A percentile compares a stretch with the other conserved stretches of the same genome.
Evolutionary conservation across 2,329 filamentous ascomycete genomes (phyloP).

Genomic region (Fusarium neocosmosporiellum): DNA sequence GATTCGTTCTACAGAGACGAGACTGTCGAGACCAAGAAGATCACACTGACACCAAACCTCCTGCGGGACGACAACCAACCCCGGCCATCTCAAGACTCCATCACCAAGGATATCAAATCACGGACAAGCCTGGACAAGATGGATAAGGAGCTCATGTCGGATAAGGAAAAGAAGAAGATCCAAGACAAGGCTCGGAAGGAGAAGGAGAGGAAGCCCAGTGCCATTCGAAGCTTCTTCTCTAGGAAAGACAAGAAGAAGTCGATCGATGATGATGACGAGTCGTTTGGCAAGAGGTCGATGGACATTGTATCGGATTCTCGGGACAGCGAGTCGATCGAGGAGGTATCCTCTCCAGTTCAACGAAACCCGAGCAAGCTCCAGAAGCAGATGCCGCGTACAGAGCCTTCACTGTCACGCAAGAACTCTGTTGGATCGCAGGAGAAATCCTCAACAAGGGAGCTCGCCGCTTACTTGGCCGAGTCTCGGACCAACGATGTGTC

Average conservation of each 20-base stretch:
- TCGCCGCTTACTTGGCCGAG: slow-evolving; percentile 57
- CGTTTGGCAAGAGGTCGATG: slow-evolving; percentile 70
- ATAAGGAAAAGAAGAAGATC: slow-evolving; percentile 79
- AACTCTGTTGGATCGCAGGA: slow-evolving; percentile 43
- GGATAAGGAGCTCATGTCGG: slow-evolving; percentile 65
- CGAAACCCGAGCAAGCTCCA: slow-evolving; percentile 76
- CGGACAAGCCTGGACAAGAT: slow-evolving; percentile 79
- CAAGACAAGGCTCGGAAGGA: slow-evolving; percentile 80
- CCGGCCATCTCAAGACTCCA: slow-evolving; percentile 62
- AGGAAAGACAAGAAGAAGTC: slow-evolving; percentile 70
- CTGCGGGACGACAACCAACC: slow-evolving; percentile 80
- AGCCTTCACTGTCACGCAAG: slow-evolving; percentile 60
- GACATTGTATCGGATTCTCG: slow-evolving; percentile 60
- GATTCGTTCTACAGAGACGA: slow-evolving; percentile 99
- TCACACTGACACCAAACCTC: slow-evolving; percentile 93
- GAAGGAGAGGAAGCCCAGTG: slow-evolving; percentile 72
- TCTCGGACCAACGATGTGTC: slow-evolving; percentile 63
- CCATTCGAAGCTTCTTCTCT: slow-evolving; percentile 71
- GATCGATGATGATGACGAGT: slow-evolving; percentile 69
- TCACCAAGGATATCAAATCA: slow-evolving; percentile 62
- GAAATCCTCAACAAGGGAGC: slow-evolving; percentile 52
- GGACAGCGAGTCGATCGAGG: slow-evolving; percentile 58
- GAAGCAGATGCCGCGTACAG: slow-evolving; percentile 68
- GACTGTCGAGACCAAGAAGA: slow-evolving; percentile 94
- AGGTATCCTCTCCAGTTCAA: slow-evolving; percentile 62